A percentile compares a stretch with the other conserved stretches of the same genome.
These are phyloP conservation scores for Paratinospora sagittata DNA, from an alignment of 164 flowering plant genomes.

Conservation along the genomic window DNA sequence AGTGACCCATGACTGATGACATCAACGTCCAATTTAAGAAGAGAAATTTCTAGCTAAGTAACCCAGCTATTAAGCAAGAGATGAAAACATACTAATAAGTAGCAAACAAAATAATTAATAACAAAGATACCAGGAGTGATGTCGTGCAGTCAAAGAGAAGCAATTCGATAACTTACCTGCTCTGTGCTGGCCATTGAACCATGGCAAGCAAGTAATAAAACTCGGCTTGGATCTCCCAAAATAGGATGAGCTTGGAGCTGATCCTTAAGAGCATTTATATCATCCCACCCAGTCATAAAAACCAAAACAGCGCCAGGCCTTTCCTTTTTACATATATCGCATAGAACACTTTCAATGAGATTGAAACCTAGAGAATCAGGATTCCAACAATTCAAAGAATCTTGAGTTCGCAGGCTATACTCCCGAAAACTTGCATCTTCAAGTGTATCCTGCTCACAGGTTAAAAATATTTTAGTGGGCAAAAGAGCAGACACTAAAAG, in stretches of 20 bases:
- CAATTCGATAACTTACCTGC: constrained; percentile 42
- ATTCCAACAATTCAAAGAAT: constrained; percentile 76
- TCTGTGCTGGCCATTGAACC: constrained; percentile 88
- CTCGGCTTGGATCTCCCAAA: constrained; percentile 63
- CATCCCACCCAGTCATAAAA: constrained; percentile 96
- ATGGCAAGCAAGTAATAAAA: constrained; percentile 77
- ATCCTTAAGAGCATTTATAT: constrained; percentile 68
- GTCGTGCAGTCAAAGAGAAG: constrained; percentile 1
- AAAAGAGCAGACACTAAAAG: neutral
- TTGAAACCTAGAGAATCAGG: constrained; percentile 81
- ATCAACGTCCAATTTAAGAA: no score
- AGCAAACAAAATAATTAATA: neutral
- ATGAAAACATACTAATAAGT: neutral
- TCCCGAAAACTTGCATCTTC: constrained; percentile 45
- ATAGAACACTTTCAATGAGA: constrained; percentile 62
- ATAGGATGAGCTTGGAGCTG: constrained; percentile 62
- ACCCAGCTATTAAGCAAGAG: neutral
- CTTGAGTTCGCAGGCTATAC: constrained; percentile 44
- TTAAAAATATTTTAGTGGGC: constrained; percentile 1
- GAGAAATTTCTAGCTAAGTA: no score
- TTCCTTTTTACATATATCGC: constrained; percentile 58
- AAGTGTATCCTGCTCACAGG: constrained; percentile 51
- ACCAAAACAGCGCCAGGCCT: constrained; percentile 77
- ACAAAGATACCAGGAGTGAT: neutral
- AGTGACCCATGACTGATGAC: no score